Percentiles rank a stretch among this genome's conserved stretches.
These are phyloP conservation scores for Rhizophora mangle DNA, from an alignment of 345 rosid genomes.

Conservation along the genomic window DNA sequence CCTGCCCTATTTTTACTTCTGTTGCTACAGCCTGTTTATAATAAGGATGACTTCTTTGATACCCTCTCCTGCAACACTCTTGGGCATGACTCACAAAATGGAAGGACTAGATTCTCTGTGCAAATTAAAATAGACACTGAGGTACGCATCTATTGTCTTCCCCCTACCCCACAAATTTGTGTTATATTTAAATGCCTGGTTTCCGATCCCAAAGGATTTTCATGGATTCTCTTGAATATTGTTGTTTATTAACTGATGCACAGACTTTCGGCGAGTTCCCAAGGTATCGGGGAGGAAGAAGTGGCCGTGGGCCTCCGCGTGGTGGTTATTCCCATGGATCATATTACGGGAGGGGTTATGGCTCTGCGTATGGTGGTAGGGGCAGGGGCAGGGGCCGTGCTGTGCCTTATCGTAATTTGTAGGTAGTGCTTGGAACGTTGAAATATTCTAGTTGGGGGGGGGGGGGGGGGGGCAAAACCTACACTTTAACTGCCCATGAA, in stretches of 20 bases:
- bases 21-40: slow-evolving; percentile 63
- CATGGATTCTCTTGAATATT: neutral
- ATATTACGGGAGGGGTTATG: slow-evolving; percentile 24
- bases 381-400: slow-evolving; percentile 15
- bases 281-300: slow-evolving; percentile 28
- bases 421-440: neutral
- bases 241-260: slow-evolving; percentile 4
- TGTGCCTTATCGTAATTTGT: slow-evolving; percentile 4
- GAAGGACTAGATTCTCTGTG: slow-evolving; percentile 81
- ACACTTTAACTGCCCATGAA: neutral
- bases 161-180: neutral
- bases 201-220: neutral
- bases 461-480: neutral
- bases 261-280: slow-evolving; percentile 31
- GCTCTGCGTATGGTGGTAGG: slow-evolving; percentile 21
- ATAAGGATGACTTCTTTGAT: slow-evolving; percentile 93
- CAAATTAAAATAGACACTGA: slow-evolving; percentile 83
- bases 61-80: slow-evolving; percentile 58
- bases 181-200: neutral
- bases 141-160: slow-evolving; percentile 30
- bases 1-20: neutral
- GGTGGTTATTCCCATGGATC: slow-evolving; percentile 26
- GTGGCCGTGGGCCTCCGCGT: slow-evolving; percentile 22
- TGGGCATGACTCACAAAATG: slow-evolving; percentile 48
- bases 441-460: slow-evolving; percentile 4